A percentile compares a stretch with the other conserved stretches of the same genome.
These are phyloP conservation scores for Starmerella ratchasimensis DNA, from an alignment of 805 yeast genomes.

Conservation along the genomic window DNA sequence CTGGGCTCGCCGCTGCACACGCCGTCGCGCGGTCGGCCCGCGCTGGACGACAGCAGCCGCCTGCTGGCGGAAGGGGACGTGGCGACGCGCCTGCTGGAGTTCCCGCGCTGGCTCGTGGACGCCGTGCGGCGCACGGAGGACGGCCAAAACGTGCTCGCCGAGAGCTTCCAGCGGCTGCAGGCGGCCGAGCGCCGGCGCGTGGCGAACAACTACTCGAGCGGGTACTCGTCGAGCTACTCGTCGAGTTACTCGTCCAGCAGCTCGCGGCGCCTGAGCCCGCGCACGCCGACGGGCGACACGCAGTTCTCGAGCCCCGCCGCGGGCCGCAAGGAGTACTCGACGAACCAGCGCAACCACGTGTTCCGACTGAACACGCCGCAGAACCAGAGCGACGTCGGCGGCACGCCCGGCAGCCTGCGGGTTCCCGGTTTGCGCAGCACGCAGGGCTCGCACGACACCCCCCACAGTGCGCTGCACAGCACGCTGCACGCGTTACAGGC, in stretches of 20 bases:
- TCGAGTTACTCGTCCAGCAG: slow-evolving; percentile 1
- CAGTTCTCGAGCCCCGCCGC: slow-evolving; percentile 2
- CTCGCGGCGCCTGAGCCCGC: slow-evolving; percentile 4
- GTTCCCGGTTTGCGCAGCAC: slow-evolving; percentile 25
- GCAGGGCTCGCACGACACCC: slow-evolving; percentile 32
- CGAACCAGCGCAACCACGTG: slow-evolving; percentile 4
- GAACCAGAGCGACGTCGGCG: neutral
- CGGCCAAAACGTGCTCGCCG: slow-evolving; percentile 32
- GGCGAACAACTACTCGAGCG: neutral
- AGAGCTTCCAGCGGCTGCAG: slow-evolving; percentile 54
- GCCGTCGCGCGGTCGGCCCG: slow-evolving; percentile 7
- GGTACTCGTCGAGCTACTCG: neutral
- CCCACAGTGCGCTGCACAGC: no score
- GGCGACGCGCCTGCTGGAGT: slow-evolving; percentile 11
- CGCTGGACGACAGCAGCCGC: slow-evolving; percentile 17
- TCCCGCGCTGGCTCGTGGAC: slow-evolving; percentile 45
- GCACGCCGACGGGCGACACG: slow-evolving; percentile 9
- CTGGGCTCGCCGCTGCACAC: slow-evolving; percentile 12
- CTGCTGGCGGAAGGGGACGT: slow-evolving; percentile 10
- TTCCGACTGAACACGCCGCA: slow-evolving; percentile 1
- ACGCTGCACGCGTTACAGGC: neutral
- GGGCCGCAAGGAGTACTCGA: slow-evolving; percentile 2
- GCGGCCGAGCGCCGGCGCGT: slow-evolving; percentile 48
- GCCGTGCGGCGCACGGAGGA: slow-evolving; percentile 26
- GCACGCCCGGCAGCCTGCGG: neutral